phyloP scores from a whole-genome alignment of 2,329 filamentous ascomycete species.

The Pestalotiopsis sp. region DNA sequence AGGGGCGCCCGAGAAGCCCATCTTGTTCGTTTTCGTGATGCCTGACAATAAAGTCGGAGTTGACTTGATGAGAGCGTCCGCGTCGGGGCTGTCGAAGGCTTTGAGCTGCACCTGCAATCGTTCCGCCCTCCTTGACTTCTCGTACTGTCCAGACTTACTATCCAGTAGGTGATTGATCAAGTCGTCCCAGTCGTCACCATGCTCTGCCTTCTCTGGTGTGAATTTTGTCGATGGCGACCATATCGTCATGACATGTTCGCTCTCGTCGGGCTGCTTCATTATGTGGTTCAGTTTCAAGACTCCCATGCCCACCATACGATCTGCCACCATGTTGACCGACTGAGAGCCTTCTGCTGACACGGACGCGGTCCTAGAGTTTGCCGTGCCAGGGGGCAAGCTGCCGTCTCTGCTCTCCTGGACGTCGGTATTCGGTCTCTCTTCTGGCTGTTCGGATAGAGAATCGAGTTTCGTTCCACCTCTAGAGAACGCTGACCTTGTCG shows the following conservation, averaged over 20 bases:
- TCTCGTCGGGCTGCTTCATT: constrained; percentile 71
- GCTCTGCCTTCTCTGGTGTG: constrained; percentile 58
- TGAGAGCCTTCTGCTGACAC: constrained; percentile 37
- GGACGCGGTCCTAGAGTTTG: constrained; percentile 50
- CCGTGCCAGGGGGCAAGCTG: constrained; percentile 53
- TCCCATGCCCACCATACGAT: constrained; percentile 76
- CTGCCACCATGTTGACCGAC: constrained; percentile 51
- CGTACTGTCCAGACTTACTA: constrained; percentile 73
- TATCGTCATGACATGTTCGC: constrained; percentile 75
- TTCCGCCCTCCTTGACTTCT: constrained; percentile 73
- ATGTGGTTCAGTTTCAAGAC: constrained; percentile 76
- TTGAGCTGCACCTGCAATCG: constrained; percentile 79
- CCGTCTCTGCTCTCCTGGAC: constrained; percentile 48
- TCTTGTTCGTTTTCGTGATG: constrained; percentile 79
- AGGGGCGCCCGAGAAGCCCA: constrained; percentile 92
- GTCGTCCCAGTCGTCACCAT: constrained; percentile 71
- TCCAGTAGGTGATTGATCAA: constrained; percentile 74
- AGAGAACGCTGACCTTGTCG: constrained; percentile 56
- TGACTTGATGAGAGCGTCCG: constrained; percentile 78
- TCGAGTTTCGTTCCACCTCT: constrained; percentile 58
- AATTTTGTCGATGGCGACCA: constrained; percentile 68
- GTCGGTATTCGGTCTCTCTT: constrained; percentile 38
- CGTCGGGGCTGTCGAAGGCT: constrained; percentile 76
- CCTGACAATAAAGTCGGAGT: constrained; percentile 87
- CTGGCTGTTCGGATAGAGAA: constrained; percentile 55